phyloP scores from a whole-genome alignment of 1,284 basidiomycete species.

The Schizophyllum commune region DNA sequence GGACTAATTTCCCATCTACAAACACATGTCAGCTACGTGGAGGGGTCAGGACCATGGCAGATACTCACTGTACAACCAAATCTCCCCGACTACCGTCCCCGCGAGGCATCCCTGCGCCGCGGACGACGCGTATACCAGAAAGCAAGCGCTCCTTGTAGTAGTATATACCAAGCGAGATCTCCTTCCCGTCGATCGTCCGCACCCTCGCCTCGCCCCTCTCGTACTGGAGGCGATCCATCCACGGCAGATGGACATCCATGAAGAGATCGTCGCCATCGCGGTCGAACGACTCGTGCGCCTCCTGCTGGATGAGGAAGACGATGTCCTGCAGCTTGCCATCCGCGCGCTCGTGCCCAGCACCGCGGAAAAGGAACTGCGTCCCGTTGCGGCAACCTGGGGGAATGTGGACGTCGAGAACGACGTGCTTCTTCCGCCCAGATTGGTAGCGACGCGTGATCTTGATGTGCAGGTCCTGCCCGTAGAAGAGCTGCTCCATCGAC shows the following conservation, averaged over 20 bases:
- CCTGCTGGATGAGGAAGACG: constrained; percentile 89
- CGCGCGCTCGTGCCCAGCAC: constrained; percentile 68
- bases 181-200: not conserved
- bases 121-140: not conserved
- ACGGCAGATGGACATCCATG: constrained; percentile 54
- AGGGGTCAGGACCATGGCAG: not conserved
- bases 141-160: not conserved
- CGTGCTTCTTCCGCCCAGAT: constrained; percentile 77
- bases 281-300: constrained; percentile 69
- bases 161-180: not conserved
- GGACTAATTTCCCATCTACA: not conserved
- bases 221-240: constrained; percentile 71
- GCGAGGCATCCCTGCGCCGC: not conserved
- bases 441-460: constrained; percentile 77
- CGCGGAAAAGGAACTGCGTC: constrained; percentile 81
- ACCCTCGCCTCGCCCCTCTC: not conserved
- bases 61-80: not conserved
- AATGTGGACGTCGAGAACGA: constrained; percentile 85
- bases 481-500: constrained; percentile 87
- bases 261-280: constrained; percentile 80
- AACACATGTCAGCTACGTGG: not conserved
- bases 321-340: constrained; percentile 75
- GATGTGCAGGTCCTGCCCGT: constrained; percentile 82
- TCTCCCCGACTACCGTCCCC: not conserved
- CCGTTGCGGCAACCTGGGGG: constrained; percentile 85